phyloP scores from a whole-genome alignment of 768 basidiomycete species.

The Trametes cingulata region DNA sequence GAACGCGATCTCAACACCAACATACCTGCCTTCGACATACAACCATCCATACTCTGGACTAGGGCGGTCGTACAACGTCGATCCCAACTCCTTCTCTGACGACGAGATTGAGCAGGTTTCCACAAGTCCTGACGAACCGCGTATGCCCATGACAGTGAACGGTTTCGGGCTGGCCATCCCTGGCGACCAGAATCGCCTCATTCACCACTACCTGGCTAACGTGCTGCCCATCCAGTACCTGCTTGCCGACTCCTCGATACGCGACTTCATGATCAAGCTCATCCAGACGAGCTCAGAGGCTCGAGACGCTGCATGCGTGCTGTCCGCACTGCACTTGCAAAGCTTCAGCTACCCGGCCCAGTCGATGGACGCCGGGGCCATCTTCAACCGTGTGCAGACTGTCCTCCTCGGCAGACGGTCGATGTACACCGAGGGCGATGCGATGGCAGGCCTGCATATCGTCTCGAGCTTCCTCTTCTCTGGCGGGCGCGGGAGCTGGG shows the following conservation, averaged over 20 bases:
- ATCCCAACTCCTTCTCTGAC: constrained; percentile 11
- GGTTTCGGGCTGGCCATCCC: constrained; percentile 24
- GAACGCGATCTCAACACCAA: not conserved
- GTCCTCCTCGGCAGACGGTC: constrained; percentile 16
- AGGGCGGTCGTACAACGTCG: constrained; percentile 24
- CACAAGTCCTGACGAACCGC: constrained; percentile 14
- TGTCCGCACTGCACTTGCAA: constrained; percentile 59
- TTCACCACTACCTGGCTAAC: constrained; percentile 54
- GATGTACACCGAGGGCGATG: constrained; percentile 59
- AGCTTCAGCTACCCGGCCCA: constrained; percentile 25
- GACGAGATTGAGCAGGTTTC: constrained; percentile 20
- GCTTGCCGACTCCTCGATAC: constrained; percentile 53
- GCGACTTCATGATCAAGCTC: constrained; percentile 50
- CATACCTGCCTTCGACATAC: constrained; percentile 14
- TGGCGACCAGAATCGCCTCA: constrained; percentile 29
- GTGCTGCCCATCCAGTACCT: constrained; percentile 73
- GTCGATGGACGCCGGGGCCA: constrained; percentile 16
- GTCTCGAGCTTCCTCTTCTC: constrained; percentile 78
- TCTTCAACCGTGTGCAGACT: constrained; percentile 27
- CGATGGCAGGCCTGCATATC: constrained; percentile 75
- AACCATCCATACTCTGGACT: constrained; percentile 23
- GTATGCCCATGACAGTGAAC: constrained; percentile 22
- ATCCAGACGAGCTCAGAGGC: constrained; percentile 48
- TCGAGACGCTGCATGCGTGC: constrained; percentile 59
- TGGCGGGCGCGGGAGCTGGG: constrained; percentile 73